Evolutionary conservation across 2,329 filamentous ascomycete species (phyloP), one percentile per base, ranked within the genome.

Genomic region (Tolypocladium ovalisporum): DNA sequence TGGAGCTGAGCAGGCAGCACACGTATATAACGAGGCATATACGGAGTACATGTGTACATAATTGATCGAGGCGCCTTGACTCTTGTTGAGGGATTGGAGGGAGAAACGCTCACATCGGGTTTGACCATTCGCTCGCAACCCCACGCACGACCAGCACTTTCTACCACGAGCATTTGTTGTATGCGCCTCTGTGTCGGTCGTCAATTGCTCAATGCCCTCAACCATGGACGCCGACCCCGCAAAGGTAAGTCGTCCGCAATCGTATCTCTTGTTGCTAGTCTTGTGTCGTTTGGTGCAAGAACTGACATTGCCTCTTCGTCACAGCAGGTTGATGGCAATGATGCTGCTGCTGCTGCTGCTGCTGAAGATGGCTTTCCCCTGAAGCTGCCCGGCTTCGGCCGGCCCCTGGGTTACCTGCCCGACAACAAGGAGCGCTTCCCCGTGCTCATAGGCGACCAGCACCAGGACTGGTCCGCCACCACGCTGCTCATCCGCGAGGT

Each of bases 401-500:
- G 67, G 13, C 67, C 66, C 17, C 19, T 68, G 6, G 54, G 44
- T 29, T 52, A 61, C 34, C 54, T 54, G 52, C 60, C 59, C 1
- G 35, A 37, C 5, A 2, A 13, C 8, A 9, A 39, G 0, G n/a
- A 52, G 0, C 29, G 54, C 4, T 70, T 69, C 34, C 66, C 67
- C 1, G 51, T 63, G 4, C 52, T 70, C 32, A 24, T 63, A 5
- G 54, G 53, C 1, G 54, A 60, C 17, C 8, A 37, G 1, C 40
- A 57, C 3, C 19, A 54, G 1, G 57, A 54, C 19, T 70, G 67
- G 67, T 55, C 34, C 3, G 68, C 69, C 3, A 32, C 19, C 1
- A 71, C 68, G 1, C 58, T 70, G 27, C 61, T 64, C 19, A 62
- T 67, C 44, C 66, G 68, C 1, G 68, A 71, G 57, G 58, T 63